phyloP scores from a whole-genome alignment of 306 rosid species.

The Castanea crenata region DNA sequence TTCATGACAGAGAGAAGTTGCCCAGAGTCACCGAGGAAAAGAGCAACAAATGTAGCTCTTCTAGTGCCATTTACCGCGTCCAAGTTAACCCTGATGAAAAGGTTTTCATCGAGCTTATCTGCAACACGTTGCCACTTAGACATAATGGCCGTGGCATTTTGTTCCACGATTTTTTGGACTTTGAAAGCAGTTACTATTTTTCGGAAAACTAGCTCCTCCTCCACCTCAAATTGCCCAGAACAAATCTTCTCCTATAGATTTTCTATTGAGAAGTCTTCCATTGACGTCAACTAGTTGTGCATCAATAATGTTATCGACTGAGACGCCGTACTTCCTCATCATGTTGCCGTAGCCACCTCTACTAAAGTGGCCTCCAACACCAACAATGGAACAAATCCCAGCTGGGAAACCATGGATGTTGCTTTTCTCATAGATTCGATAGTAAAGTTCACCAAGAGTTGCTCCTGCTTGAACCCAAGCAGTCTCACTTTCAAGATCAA shows the following conservation, averaged over 20 bases:
- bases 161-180: constrained; percentile 33
- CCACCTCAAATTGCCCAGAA: constrained; percentile 40
- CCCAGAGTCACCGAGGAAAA: constrained; percentile 52
- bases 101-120: constrained; percentile 32
- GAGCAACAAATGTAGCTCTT: constrained; percentile 37
- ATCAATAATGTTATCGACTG: constrained; percentile 34
- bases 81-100: constrained; percentile 50
- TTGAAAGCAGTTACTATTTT: constrained; percentile 43
- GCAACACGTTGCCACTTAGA: constrained; percentile 53
- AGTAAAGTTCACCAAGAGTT: constrained; percentile 32
- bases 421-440: constrained; percentile 32
- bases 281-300: constrained; percentile 31
- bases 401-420: constrained; percentile 35
- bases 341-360: constrained; percentile 43
- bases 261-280: constrained; percentile 29
- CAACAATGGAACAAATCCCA: constrained; percentile 33
- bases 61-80: constrained; percentile 32
- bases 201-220: constrained; percentile 33
- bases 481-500: constrained; percentile 40
- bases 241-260: constrained; percentile 42
- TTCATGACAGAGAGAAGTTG: constrained; percentile 35
- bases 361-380: constrained; percentile 39
- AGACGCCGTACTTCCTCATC: constrained; percentile 45
- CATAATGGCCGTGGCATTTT: constrained; percentile 36
- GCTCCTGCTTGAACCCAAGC: constrained; percentile 69